These are phyloP conservation scores for Ceratobasidium papillatum DNA, from an alignment of 1,284 basidiomycete species.

Conservation along the genomic window DNA sequence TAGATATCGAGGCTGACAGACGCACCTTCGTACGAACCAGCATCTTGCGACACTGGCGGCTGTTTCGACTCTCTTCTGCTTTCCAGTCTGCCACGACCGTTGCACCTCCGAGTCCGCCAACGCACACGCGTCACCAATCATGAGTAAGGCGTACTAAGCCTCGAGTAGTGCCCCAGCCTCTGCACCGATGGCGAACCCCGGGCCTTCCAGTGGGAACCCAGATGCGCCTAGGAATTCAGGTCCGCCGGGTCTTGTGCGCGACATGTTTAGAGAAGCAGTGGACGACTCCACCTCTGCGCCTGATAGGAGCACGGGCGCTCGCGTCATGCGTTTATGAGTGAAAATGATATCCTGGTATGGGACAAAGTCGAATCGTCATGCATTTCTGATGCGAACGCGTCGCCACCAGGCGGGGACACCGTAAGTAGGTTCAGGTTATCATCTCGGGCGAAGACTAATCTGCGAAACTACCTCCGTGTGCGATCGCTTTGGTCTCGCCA, in stretches of 20 bases:
- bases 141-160: no score
- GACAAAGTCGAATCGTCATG: slow-evolving; percentile 79
- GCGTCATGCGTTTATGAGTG: slow-evolving; percentile 64
- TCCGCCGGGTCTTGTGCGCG: slow-evolving; percentile 72
- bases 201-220: slow-evolving; percentile 90
- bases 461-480: slow-evolving; percentile 93
- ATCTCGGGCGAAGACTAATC: slow-evolving; percentile 69
- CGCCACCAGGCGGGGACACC: slow-evolving; percentile 41
- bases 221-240: slow-evolving; percentile 63
- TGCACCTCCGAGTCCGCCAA: no score
- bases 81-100: no score
- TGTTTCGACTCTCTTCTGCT: no score
- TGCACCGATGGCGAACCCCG: slow-evolving; percentile 83
- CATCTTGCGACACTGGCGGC: no score
- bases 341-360: slow-evolving; percentile 85
- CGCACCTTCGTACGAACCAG: no score
- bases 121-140: no score
- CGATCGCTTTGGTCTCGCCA: slow-evolving; percentile 93
- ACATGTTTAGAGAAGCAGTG: slow-evolving; percentile 83
- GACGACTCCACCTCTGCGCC: slow-evolving; percentile 60
- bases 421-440: slow-evolving; percentile 52
- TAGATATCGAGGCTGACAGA: no score
- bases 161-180: no score
- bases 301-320: slow-evolving; percentile 42
- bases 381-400: slow-evolving; percentile 72